Evolutionary conservation across 192 early-diverging fungal genomes (phyloP).

Genomic region (Radiomyces spectabilis): DNA sequence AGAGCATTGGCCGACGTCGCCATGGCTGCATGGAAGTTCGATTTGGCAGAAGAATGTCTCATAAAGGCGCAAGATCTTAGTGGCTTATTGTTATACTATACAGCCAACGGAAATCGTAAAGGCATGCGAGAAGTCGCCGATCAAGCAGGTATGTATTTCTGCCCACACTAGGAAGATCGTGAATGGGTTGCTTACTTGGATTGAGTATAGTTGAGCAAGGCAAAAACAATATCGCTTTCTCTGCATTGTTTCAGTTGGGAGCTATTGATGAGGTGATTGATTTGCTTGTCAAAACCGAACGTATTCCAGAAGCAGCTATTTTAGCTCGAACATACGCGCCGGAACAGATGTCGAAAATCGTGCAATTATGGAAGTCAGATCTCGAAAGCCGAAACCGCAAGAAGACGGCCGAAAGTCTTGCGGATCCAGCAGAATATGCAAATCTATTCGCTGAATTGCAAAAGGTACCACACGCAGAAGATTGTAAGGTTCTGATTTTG

Average conservation of each 20-base stretch:
- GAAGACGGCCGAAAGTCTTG: constrained; percentile 85
- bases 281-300: constrained; percentile 78
- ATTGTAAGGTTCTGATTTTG: too few relatives aligned
- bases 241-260: constrained; percentile 68
- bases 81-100: constrained; percentile 86
- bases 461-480: too few relatives aligned
- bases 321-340: constrained; percentile 89
- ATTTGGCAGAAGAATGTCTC: constrained; percentile 86
- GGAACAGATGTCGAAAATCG: constrained; percentile 54
- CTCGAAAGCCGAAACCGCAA: constrained; percentile 60
- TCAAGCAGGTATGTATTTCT: constrained; percentile 42
- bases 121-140: constrained; percentile 74
- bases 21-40: constrained; percentile 84
- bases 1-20: constrained; percentile 87
- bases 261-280: constrained; percentile 78
- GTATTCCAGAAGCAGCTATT: constrained; percentile 92
- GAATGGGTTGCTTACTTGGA: too few relatives aligned
- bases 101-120: constrained; percentile 72
- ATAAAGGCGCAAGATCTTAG: constrained; percentile 83
- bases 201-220: constrained; percentile 52
- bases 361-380: constrained; percentile 73
- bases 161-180: too few relatives aligned
- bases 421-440: constrained; percentile 72
- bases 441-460: constrained; percentile 84
- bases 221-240: constrained; percentile 90